Conservation (phyloP, 2,329 filamentous ascomycete genomes). For the Trichoderma sp. region DNA sequence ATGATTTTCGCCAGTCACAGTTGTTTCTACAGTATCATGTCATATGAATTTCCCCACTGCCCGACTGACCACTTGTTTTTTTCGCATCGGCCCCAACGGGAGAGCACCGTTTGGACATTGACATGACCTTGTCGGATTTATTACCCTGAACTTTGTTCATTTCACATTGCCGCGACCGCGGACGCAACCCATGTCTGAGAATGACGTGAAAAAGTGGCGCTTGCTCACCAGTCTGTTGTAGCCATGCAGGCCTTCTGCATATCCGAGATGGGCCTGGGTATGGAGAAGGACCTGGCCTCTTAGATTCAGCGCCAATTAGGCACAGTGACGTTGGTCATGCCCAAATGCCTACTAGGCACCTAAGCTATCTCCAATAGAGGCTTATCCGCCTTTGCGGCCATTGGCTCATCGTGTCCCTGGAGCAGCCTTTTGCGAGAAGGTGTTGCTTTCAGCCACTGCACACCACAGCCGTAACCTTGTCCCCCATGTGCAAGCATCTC, state of each 20-base stretch:
- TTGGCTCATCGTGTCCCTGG: neutral
- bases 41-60: neutral
- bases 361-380: neutral
- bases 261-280: neutral
- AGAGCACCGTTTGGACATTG: neutral
- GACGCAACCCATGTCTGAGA: neutral
- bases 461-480: neutral
- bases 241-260: constrained; percentile 4
- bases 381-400: neutral
- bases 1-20: neutral
- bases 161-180: neutral
- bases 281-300: neutral
- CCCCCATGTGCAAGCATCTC: neutral
- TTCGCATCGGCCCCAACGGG: neutral
- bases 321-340: constrained; percentile 9
- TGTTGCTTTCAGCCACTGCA: neutral
- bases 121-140: neutral
- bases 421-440: neutral
- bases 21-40: neutral
- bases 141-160: neutral
- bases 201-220: constrained; percentile 16
- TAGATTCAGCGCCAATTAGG: neutral
- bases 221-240: constrained; percentile 1
- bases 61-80: neutral
- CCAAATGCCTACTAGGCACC: constrained; percentile 10